Percentiles rank a stretch among this genome's conserved stretches.
phyloP scores from a whole-genome alignment of 768 basidiomycete species.

The Boletus vermiculosoides region DNA sequence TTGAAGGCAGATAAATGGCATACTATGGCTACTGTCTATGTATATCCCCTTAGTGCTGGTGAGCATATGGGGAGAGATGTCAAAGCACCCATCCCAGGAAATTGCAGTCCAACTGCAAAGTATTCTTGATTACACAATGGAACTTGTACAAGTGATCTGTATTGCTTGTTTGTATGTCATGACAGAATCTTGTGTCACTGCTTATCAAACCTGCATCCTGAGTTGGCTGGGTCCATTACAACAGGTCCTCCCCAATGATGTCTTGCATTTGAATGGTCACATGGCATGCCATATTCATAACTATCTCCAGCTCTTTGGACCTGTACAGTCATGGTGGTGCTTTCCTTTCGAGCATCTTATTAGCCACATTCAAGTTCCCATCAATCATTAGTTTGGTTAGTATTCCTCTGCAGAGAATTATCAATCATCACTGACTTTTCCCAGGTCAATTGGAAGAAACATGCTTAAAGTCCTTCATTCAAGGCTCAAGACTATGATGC shows the following conservation, averaged over 20 bases:
- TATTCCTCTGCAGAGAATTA: too few species aligned
- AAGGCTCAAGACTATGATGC: too few species aligned
- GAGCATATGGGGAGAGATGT: constrained; percentile 17
- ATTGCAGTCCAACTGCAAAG: background rate
- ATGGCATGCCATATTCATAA: constrained; percentile 32
- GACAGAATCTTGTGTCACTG: background rate
- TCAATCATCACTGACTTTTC: too few species aligned
- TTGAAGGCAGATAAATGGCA: too few species aligned
- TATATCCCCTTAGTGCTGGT: constrained; percentile 4
- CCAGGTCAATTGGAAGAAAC: too few species aligned
- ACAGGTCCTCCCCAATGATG: constrained; percentile 17
- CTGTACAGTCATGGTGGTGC: too few species aligned
- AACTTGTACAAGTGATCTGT: constrained; percentile 24
- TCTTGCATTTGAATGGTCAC: constrained; percentile 30
- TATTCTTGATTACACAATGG: constrained; percentile 31
- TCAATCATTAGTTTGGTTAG: too few species aligned
- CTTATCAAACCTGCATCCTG: constrained; percentile 18
- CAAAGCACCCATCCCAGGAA: background rate
- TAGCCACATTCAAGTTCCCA: too few species aligned
- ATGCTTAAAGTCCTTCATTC: too few species aligned
- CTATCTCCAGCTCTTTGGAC: constrained; percentile 36
- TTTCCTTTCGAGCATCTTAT: too few species aligned
- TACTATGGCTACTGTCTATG: too few species aligned
- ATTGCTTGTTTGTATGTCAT: constrained; percentile 18
- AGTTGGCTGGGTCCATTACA: constrained; percentile 18